These are phyloP conservation scores for Acorus calamus DNA, from an alignment of 106 monocot species.

Conservation along the genomic window DNA sequence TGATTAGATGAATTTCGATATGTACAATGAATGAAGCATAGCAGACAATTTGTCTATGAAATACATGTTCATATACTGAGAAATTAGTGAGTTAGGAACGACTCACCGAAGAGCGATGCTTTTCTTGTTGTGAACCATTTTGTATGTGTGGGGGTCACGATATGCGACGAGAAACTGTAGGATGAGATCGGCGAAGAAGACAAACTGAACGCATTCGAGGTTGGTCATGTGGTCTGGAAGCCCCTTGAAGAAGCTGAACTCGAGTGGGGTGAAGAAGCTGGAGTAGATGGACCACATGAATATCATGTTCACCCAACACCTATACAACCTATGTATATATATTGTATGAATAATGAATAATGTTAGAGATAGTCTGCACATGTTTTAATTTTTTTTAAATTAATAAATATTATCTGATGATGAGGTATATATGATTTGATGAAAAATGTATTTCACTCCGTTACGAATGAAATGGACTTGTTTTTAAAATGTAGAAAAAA, in stretches of 20 bases:
- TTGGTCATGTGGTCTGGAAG: slow-evolving; percentile 26
- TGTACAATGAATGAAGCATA: too few species aligned
- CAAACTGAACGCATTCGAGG: slow-evolving; percentile 37
- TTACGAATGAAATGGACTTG: too few species aligned
- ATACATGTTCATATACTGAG: too few species aligned
- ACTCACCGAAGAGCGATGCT: slow-evolving; percentile 35
- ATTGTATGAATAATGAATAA: background rate
- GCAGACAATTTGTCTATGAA: too few species aligned
- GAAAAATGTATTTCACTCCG: too few species aligned
- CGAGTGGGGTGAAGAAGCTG: slow-evolving; percentile 53
- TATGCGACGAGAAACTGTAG: slow-evolving; percentile 55
- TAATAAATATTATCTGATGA: too few species aligned
- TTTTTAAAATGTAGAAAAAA: too few species aligned
- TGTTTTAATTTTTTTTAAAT: too few species aligned
- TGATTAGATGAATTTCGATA: too few species aligned
- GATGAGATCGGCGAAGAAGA: slow-evolving; percentile 44
- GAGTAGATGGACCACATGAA: slow-evolving; percentile 68
- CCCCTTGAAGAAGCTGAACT: slow-evolving; percentile 76
- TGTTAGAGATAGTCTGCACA: background rate
- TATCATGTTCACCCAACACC: slow-evolving; percentile 37
- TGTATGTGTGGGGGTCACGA: slow-evolving; percentile 52
- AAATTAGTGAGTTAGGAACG: too few species aligned
- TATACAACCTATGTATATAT: slow-evolving; percentile 23
- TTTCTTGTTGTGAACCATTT: slow-evolving; percentile 36
- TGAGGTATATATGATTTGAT: too few species aligned